These are phyloP conservation scores for Pseudocercospora ulei DNA, from an alignment of 2,329 filamentous ascomycete genomes.

Conservation along the genomic window DNA sequence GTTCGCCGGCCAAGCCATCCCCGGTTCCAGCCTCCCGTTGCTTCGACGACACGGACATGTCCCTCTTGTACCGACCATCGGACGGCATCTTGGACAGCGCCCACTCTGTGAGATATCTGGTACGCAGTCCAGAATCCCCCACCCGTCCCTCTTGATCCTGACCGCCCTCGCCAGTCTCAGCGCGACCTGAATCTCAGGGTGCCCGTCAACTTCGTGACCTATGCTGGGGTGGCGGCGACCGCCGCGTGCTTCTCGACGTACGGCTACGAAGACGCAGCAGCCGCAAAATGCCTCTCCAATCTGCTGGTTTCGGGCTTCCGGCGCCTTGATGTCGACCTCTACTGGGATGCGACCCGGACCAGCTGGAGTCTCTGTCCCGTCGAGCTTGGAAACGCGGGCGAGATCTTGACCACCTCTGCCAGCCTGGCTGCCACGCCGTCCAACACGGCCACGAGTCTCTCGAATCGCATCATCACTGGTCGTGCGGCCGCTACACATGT, in stretches of 20 bases:
- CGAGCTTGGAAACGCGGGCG: constrained; percentile 32
- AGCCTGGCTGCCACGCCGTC: constrained; percentile 12
- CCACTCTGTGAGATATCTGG: constrained; percentile 23
- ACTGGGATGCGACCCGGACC: constrained; percentile 50
- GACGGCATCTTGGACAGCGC: not conserved
- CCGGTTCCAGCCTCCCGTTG: no score
- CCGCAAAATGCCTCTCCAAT: constrained; percentile 52
- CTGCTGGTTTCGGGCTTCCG: constrained; percentile 52
- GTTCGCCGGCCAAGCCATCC: no score
- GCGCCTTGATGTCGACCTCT: constrained; percentile 51
- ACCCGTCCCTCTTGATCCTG: constrained; percentile 5
- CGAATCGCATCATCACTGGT: constrained; percentile 7
- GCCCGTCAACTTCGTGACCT: constrained; percentile 54
- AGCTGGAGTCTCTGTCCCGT: constrained; percentile 55
- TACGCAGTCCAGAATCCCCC: no score
- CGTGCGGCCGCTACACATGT: constrained; percentile 1
- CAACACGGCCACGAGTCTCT: constrained; percentile 11
- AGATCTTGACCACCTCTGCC: constrained; percentile 14
- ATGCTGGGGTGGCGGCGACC: constrained; percentile 48
- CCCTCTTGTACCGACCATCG: constrained; percentile 5
- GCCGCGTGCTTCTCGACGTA: constrained; percentile 50
- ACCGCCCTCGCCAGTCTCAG: constrained; percentile 43
- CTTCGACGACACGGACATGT: constrained; percentile 7
- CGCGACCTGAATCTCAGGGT: constrained; percentile 51
- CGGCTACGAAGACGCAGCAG: constrained; percentile 46